Evolutionary conservation across 805 yeast species (phyloP), one percentile per base, ranked within the genome.

Genomic region (Ogataea pignaliae): DNA sequence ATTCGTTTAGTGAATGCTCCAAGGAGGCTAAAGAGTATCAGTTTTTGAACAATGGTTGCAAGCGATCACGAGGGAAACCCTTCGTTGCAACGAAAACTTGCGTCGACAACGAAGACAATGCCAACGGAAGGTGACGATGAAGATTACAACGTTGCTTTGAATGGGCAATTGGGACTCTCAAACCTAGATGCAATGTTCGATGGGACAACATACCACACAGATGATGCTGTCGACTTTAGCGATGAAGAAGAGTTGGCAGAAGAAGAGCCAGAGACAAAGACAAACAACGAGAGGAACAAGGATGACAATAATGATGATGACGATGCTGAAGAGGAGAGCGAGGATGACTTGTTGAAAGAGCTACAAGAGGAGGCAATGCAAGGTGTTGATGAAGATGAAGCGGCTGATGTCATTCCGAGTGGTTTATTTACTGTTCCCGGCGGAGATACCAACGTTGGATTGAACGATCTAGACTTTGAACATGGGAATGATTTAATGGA

Each of bases 171-270:
- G 31, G 68, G 65, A 2, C 45, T 53, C 17, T 48, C 45, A 9
- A 52, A 58, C 28, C 53, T 64, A 26, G 67, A 63, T 14, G 56
- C 52, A 21, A 51, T 65, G 56, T 61, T 61, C 42, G 75, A 68
- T 29, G 82, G 77, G 15, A 68, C 76, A 63, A 68, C 86, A 2
- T 73, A 75, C 43, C 98, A 90, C 63, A 90, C 93, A 1, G 96
- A 79, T 7, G 91, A 90, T 62, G 99, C 99, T 10, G 71, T 89
- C 29, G 98, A 91, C 63, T 91, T 86, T 60, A 97, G 88, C 57
- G 96, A 88, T 60, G 95, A 87, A 56, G 97, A 90, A 53, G 97
- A 90, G 63, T 69, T 90, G 39, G 97, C 97, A 0, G 97, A 90
- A 18, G 97, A 90, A 37, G 95, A 87, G 44, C 59, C 71, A 1